Conservation (phyloP, 2,329 filamentous ascomycete species). For the Sporothrix phasma region DNA sequence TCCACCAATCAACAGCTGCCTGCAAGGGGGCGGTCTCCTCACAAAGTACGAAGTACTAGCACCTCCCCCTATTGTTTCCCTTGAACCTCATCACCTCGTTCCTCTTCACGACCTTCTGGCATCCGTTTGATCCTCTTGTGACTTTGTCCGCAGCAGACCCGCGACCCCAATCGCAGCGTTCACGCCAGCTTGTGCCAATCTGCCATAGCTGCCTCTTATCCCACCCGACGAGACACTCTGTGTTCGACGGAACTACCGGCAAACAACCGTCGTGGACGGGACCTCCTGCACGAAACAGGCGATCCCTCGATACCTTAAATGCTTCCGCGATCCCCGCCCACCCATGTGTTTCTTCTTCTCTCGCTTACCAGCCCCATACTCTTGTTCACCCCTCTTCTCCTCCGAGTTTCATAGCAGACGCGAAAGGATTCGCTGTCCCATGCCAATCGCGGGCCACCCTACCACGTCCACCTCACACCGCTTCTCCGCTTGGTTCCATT, state of each 20-base stretch:
- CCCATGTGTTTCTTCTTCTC: neutral
- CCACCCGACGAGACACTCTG: too few relatives aligned
- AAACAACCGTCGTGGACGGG: too few relatives aligned
- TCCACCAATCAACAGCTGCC: too few relatives aligned
- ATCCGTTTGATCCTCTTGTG: neutral
- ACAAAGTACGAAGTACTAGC: neutral
- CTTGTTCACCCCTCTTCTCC: neutral
- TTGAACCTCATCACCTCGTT: neutral
- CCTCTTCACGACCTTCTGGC: neutral
- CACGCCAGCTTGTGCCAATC: neutral
- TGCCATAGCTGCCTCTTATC: neutral
- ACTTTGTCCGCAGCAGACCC: neutral
- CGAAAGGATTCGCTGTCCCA: neutral
- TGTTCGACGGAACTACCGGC: too few relatives aligned
- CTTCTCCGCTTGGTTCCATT: neutral
- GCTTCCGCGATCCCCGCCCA: too few relatives aligned
- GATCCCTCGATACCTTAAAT: neutral
- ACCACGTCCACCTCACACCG: slow-evolving; percentile 1
- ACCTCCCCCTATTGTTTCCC: neutral
- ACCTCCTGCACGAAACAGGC: too few relatives aligned
- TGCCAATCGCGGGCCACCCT: neutral
- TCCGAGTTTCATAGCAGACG: neutral
- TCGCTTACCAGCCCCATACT: neutral
- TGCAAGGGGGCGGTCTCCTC: too few relatives aligned
- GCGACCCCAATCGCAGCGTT: neutral